These are phyloP conservation scores for Hordeum pubiflorum DNA, from an alignment of 202 grass and related monocot genomes.

Conservation along the genomic window DNA sequence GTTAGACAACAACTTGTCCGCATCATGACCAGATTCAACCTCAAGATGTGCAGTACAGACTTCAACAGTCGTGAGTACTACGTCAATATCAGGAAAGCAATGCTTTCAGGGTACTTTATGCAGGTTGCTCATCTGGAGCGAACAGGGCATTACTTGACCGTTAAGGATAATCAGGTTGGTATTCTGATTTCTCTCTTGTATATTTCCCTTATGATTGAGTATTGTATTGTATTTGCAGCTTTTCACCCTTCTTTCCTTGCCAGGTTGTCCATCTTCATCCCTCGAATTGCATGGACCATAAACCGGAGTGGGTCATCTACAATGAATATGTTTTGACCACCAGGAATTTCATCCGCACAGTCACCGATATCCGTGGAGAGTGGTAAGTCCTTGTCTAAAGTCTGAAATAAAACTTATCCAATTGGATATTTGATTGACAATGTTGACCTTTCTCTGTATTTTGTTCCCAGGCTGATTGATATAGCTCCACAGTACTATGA, in stretches of 20 bases:
- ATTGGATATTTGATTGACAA: slow-evolving; percentile 11
- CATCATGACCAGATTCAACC: slow-evolving; percentile 94
- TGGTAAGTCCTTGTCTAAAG: slow-evolving; percentile 41
- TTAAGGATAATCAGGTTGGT: slow-evolving; percentile 93
- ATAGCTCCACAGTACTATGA: slow-evolving; percentile 90
- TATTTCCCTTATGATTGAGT: not conserved
- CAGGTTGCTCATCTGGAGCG: slow-evolving; percentile 92
- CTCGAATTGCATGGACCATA: slow-evolving; percentile 88
- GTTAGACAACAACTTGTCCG: slow-evolving; percentile 86
- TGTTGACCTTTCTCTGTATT: slow-evolving; percentile 6
- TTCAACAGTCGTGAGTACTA: slow-evolving; percentile 89
- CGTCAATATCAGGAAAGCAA: slow-evolving; percentile 74
- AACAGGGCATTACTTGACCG: slow-evolving; percentile 82
- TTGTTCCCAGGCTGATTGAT: slow-evolving; percentile 60
- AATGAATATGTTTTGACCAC: slow-evolving; percentile 93
- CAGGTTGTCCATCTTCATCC: slow-evolving; percentile 95
- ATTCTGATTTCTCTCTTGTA: not conserved
- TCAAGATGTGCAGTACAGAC: slow-evolving; percentile 81
- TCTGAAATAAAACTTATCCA: not conserved
- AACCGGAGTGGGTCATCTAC: slow-evolving; percentile 98
- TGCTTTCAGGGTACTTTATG: slow-evolving; percentile 96
- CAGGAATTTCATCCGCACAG: slow-evolving; percentile 87
- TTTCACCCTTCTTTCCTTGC: not conserved
- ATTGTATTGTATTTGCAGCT: not conserved
- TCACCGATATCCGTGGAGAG: slow-evolving; percentile 78